These are phyloP conservation scores for Tulasnella sp. DNA, from an alignment of 768 basidiomycete species.

Conservation along the genomic window DNA sequence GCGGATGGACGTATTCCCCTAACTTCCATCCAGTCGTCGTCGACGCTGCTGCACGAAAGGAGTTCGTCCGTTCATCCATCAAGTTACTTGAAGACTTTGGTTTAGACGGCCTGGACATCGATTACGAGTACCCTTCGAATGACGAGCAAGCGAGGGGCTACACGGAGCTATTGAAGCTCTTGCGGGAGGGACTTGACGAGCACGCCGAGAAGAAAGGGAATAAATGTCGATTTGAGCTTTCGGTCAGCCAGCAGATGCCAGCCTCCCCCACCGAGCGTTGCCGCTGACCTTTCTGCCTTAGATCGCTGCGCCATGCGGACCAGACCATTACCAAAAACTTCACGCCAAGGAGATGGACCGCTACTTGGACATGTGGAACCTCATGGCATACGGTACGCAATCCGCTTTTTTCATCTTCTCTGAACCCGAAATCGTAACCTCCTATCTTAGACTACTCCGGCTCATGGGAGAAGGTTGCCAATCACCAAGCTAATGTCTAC, in stretches of 20 bases:
- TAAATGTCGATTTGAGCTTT: constrained; percentile 65
- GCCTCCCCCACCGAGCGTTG: not conserved
- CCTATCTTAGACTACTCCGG: constrained; percentile 40
- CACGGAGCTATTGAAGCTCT: constrained; percentile 70
- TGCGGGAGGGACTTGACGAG: constrained; percentile 69
- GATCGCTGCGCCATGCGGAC: constrained; percentile 93
- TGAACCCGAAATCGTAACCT: not conserved
- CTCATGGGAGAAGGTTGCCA: constrained; percentile 44
- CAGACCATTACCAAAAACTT: constrained; percentile 77
- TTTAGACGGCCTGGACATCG: constrained; percentile 85
- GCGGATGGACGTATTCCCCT: constrained; percentile 92
- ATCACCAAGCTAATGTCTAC: constrained; percentile 80
- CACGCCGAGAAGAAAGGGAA: constrained; percentile 65
- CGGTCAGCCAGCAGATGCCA: constrained; percentile 47
- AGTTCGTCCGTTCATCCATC: constrained; percentile 79
- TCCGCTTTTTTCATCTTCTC: not conserved
- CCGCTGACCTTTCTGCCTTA: constrained; percentile 36
- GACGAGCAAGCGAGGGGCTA: constrained; percentile 77
- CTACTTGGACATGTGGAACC: constrained; percentile 91
- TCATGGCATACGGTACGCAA: constrained; percentile 58
- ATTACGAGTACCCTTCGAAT: constrained; percentile 88
- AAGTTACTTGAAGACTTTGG: constrained; percentile 84
- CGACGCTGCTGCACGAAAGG: constrained; percentile 55
- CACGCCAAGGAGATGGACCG: constrained; percentile 79
- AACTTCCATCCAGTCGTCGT: constrained; percentile 81